A percentile compares a stretch with the other conserved stretches of the same genome.
These are phyloP conservation scores for Kondoa malvinella DNA, from an alignment of 768 basidiomycete genomes.

Conservation along the genomic window DNA sequence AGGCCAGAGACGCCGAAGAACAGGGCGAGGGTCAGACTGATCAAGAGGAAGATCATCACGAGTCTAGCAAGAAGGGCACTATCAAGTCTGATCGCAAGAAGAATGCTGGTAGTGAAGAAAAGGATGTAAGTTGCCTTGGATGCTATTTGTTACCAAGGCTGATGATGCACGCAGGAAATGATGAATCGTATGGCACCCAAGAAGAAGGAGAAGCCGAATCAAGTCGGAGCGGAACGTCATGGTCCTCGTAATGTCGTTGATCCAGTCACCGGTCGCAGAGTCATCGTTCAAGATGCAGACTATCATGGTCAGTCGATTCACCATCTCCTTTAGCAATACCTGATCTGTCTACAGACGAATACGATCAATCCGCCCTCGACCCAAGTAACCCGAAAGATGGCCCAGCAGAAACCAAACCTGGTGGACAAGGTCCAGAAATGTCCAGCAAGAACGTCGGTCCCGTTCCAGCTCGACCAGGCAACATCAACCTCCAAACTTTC, in stretches of 20 bases:
- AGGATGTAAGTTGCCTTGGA: background rate
- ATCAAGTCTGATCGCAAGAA: background rate
- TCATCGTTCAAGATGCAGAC: conserved; percentile 21
- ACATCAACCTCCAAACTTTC: conserved; percentile 35
- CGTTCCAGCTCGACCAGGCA: conserved; percentile 27
- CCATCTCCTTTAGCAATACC: background rate
- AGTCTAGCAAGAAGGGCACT: conserved; percentile 1
- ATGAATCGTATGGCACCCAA: conserved; percentile 5
- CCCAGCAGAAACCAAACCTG: background rate
- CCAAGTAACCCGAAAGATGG: background rate
- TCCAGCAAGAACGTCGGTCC: conserved; percentile 20
- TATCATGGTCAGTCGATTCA: background rate
- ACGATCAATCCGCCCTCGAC: background rate
- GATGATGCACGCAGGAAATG: background rate
- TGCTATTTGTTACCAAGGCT: background rate
- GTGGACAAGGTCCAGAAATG: background rate
- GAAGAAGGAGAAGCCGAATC: conserved; percentile 1
- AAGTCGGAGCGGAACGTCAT: conserved; percentile 7
- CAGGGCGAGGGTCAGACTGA: no score
- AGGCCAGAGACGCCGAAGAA: no score
- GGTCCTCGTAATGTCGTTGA: conserved; percentile 21
- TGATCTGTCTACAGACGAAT: background rate
- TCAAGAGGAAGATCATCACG: background rate
- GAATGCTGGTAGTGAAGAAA: background rate
- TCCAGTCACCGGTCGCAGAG: conserved; percentile 20